phyloP scores from a whole-genome alignment of 108 stramenopile genomes.

The Skeletonema marinoi region DNA sequence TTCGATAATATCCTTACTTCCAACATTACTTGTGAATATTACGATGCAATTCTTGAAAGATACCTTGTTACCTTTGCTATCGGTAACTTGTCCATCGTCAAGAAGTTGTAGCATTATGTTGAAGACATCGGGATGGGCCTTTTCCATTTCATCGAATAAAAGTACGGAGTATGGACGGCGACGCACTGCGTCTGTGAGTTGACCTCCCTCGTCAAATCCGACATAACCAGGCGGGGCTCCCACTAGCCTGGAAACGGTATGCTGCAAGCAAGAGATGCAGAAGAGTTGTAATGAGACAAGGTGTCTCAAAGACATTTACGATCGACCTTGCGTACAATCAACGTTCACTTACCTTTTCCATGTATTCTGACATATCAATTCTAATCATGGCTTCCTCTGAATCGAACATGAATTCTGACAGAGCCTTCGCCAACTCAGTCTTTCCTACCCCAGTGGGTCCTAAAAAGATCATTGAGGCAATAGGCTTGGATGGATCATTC shows the following conservation, averaged over 20 bases:
- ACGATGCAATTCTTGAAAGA: slow-evolving; percentile 95
- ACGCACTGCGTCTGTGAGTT: slow-evolving; percentile 97
- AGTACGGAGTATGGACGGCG: slow-evolving; percentile 96
- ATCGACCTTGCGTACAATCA: neutral
- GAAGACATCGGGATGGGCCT: slow-evolving; percentile 98
- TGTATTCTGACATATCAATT: slow-evolving; percentile 98
- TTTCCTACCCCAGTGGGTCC: slow-evolving; percentile 95
- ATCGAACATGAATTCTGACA: slow-evolving; percentile 92
- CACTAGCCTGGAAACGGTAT: slow-evolving; percentile 90
- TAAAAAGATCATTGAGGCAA: slow-evolving; percentile 91
- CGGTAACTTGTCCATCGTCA: slow-evolving; percentile 98
- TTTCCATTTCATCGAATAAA: slow-evolving; percentile 99
- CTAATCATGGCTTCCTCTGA: slow-evolving; percentile 90
- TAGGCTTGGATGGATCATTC: slow-evolving; percentile 88
- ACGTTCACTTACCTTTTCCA: slow-evolving; percentile 59
- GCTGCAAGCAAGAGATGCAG: slow-evolving; percentile 62
- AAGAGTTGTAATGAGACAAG: no score
- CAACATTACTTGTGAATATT: slow-evolving; percentile 98
- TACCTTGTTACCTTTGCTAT: slow-evolving; percentile 94
- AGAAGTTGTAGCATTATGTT: slow-evolving; percentile 97
- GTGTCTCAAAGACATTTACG: no score
- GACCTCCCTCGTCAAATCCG: slow-evolving; percentile 98
- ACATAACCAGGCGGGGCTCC: slow-evolving; percentile 93
- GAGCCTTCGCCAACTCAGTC: slow-evolving; percentile 95
- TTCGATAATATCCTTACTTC: slow-evolving; percentile 90